Base-by-base conservation (phyloP, 495 filamentous ascomycete species). In the Geopyxis carbonaria region DNA sequence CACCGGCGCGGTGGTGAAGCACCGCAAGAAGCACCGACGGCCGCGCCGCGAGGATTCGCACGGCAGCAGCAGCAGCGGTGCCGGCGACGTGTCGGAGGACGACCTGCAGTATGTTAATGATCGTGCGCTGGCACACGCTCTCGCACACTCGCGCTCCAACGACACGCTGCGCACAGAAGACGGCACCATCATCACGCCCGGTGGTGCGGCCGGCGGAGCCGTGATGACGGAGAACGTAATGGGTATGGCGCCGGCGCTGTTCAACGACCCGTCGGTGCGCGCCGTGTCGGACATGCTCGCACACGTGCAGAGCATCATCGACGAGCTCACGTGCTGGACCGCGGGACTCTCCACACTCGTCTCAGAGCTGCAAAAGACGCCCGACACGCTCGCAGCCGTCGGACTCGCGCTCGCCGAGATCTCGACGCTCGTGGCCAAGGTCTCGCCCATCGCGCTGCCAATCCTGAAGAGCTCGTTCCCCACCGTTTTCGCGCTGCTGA, bases 361-460 rank as follows among this genome's bases (percentile, higher is more conserved):
- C 44, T 61, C 74, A n/a, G 76, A 79, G 38, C 67, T 97, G 5
- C 84, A 95, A 51, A 74, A 79, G 43, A 83, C 89, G 40, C 89
- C 89, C 0, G 82, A 97, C 45, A 84, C 84, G 9, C 83, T 93
- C 43, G 89, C 89, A 3, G 89, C 87, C 3, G 91, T 97, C 5
- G 89, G 86, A 1, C 67, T 97, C 6, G 82, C 86, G 1, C 68
- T 97, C 1, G 89, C 84, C 11, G 89, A 97, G 60, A 81, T 97
- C 46, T 83, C 77, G 53, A 73, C 74, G 25, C 54, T 95, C 2
- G 64, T 78, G 1, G 67, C 69, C 14, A 93, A 93, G 60, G 80
- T 93, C 76, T 77, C 74, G 0, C 89, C 89, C 0, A 70, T 74
- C 2, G 83, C 79, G 4, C 64, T 94, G 15, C 62, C 68, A 8